Conservation (phyloP, 1,284 basidiomycete genomes). For the Moesziomyces parantarcticus region DNA sequence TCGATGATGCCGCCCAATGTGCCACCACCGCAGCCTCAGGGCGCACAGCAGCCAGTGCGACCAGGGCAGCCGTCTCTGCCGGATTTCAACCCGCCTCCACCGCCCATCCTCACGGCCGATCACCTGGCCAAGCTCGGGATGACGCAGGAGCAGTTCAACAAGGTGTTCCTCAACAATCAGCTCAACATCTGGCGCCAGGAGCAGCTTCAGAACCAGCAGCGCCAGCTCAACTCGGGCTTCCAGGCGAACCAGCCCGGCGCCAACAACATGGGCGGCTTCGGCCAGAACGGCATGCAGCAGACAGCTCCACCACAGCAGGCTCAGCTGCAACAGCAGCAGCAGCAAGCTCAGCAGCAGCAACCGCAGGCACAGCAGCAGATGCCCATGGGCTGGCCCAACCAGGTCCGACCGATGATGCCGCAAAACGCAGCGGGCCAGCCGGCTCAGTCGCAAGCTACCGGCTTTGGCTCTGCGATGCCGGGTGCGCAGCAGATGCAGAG, state of each 20-base stretch:
- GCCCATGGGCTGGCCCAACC: conserved; percentile 34
- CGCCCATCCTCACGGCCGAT: conserved; percentile 47
- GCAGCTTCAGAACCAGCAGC: conserved; percentile 47
- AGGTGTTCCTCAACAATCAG: conserved; percentile 45
- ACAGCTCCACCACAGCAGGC: conserved; percentile 20
- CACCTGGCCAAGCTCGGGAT: conserved; percentile 47
- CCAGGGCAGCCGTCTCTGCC: conserved; percentile 29
- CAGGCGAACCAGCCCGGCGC: conserved; percentile 24
- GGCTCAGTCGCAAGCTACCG: conserved; percentile 23
- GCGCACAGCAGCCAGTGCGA: conserved; percentile 12
- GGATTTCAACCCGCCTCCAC: conserved; percentile 48
- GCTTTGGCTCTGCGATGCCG: conserved; percentile 11
- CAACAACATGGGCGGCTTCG: conserved; percentile 4
- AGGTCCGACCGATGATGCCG: conserved; percentile 25
- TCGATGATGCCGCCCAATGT: conserved; percentile 36
- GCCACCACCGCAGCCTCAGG: conserved; percentile 26
- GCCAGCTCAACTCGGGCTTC: conserved; percentile 29
- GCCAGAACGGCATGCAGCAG: conserved; percentile 35
- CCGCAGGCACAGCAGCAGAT: neutral
- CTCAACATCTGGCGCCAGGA: conserved; percentile 44
- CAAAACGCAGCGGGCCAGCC: conserved; percentile 29
- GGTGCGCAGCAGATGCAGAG: conserved; percentile 31
- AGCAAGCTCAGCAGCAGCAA: conserved; percentile 11
- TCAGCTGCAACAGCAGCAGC: conserved; percentile 10
- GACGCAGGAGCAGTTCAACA: conserved; percentile 54